A percentile compares a stretch with the other conserved stretches of the same genome.
phyloP scores from a whole-genome alignment of 2,329 filamentous ascomycete genomes.

The Aspergillus chevalieri region DNA sequence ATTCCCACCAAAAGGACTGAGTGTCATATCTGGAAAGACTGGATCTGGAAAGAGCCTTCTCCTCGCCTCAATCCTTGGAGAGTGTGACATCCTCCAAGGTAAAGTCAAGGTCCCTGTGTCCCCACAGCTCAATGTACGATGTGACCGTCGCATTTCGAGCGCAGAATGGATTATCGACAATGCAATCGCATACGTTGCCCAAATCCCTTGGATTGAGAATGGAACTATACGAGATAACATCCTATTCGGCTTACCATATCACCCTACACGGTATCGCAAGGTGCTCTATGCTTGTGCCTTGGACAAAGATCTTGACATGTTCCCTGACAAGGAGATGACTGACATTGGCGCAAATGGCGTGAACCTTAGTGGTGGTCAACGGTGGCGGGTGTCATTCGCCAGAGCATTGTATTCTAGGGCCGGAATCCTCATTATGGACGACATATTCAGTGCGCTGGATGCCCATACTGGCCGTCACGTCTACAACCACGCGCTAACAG shows the following conservation, averaged over 20 bases:
- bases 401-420: slow-evolving; percentile 74
- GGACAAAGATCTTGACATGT: slow-evolving; percentile 67
- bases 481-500: slow-evolving; percentile 68
- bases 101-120: slow-evolving; percentile 48
- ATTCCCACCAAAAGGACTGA: slow-evolving; percentile 65
- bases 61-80: slow-evolving; percentile 66
- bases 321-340: slow-evolving; percentile 70
- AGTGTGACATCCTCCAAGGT: slow-evolving; percentile 63
- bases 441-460: slow-evolving; percentile 77
- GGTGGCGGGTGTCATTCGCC: slow-evolving; percentile 75
- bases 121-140: slow-evolving; percentile 50
- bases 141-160: slow-evolving; percentile 57
- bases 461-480: slow-evolving; percentile 74
- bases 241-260: slow-evolving; percentile 65
- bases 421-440: slow-evolving; percentile 70
- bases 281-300: slow-evolving; percentile 69
- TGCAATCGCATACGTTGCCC: slow-evolving; percentile 67
- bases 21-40: slow-evolving; percentile 70
- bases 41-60: slow-evolving; percentile 71
- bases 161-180: slow-evolving; percentile 64
- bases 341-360: slow-evolving; percentile 81
- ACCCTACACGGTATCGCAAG: slow-evolving; percentile 62
- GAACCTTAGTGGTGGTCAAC: slow-evolving; percentile 76
- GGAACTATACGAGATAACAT: slow-evolving; percentile 73
- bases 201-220: slow-evolving; percentile 83